Evolutionary conservation across 2,329 filamentous ascomycete species (phyloP).

Genomic region (Cladosporium oxysporum): DNA sequence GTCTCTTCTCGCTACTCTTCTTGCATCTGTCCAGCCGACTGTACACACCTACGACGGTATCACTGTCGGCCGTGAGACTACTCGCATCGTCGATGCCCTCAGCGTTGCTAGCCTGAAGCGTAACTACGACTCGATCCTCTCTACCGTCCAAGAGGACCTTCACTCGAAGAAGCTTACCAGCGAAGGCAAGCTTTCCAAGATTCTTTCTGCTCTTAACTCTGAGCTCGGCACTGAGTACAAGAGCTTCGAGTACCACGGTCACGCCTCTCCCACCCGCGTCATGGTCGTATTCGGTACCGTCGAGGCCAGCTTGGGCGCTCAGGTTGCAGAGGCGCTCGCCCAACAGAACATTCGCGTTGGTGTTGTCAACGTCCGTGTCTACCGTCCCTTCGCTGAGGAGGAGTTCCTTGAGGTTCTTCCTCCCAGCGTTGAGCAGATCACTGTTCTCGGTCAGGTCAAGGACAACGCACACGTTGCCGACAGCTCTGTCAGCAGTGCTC

Average conservation of each 20-base stretch:
- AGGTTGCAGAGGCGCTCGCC: slow-evolving; percentile 73
- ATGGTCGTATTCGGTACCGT: slow-evolving; percentile 91
- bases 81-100: slow-evolving; percentile 78
- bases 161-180: slow-evolving; percentile 63
- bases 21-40: slow-evolving; percentile 77
- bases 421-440: slow-evolving; percentile 70
- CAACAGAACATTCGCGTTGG: slow-evolving; percentile 76
- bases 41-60: slow-evolving; percentile 89
- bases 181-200: slow-evolving; percentile 69
- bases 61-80: slow-evolving; percentile 77
- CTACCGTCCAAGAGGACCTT: slow-evolving; percentile 57
- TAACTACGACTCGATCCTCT: slow-evolving; percentile 67
- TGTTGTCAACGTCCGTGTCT: slow-evolving; percentile 87
- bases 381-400: slow-evolving; percentile 93
- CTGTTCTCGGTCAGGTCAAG: slow-evolving; percentile 85
- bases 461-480: slow-evolving; percentile 74
- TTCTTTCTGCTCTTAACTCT: slow-evolving; percentile 76
- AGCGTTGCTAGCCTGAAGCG: slow-evolving; percentile 69
- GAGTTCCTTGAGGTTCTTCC: slow-evolving; percentile 84
- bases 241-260: slow-evolving; percentile 91
- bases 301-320: slow-evolving; percentile 81
- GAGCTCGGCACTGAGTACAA: slow-evolving; percentile 93
- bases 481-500: slow-evolving; percentile 72
- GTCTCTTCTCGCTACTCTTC: slow-evolving; percentile 80
- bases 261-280: slow-evolving; percentile 75